A percentile compares a stretch with the other conserved stretches of the same genome.
phyloP scores from a whole-genome alignment of 1,139 yeast genomes.

The Pneumocystis jirovecii region DNA sequence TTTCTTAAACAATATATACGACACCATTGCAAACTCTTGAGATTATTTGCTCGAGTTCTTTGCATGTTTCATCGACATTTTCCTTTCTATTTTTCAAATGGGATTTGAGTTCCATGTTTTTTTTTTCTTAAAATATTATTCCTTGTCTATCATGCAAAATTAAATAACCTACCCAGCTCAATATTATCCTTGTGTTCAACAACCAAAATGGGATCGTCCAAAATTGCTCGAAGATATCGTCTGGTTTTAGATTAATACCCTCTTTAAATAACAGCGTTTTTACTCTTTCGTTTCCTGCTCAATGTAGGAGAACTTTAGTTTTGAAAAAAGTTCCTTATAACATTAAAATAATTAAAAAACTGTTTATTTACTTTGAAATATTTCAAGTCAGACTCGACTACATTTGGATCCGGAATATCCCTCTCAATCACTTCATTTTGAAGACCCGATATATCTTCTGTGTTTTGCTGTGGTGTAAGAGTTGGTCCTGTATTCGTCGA shows the following conservation, averaged over 20 bases:
- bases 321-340: constrained; percentile 3
- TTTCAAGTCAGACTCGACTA: neutral
- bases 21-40: neutral
- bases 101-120: neutral
- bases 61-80: neutral
- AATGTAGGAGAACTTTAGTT: constrained; percentile 5
- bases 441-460: neutral
- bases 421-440: neutral
- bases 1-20: neutral
- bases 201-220: constrained; percentile 5
- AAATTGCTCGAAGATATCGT: constrained; percentile 6
- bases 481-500: neutral
- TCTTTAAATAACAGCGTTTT: neutral
- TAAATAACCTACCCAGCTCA: neutral
- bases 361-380: neutral
- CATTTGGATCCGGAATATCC: neutral
- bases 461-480: neutral
- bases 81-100: neutral
- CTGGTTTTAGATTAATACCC: neutral
- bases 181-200: constrained; percentile 6
- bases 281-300: constrained; percentile 8
- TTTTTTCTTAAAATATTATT: neutral
- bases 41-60: neutral
- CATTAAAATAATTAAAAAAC: neutral
- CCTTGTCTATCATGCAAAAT: neutral